These are phyloP conservation scores for Teratosphaeria viscida DNA, from an alignment of 2,329 filamentous ascomycete species.

Conservation along the genomic window DNA sequence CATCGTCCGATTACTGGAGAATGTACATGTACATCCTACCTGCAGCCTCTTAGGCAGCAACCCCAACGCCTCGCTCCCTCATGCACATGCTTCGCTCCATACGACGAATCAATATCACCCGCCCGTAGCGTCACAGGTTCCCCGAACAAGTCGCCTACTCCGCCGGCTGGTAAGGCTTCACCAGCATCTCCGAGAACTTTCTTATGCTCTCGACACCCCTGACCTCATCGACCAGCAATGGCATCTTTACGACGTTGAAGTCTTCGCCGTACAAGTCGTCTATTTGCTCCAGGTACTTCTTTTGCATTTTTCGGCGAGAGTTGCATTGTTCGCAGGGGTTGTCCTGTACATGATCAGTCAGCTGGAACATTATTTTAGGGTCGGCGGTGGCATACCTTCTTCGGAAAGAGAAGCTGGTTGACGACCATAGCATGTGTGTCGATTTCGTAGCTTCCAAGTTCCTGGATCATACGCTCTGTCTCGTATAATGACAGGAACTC, in stretches of 20 bases:
- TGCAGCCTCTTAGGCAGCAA: background rate
- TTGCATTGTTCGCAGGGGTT: constrained; percentile 93
- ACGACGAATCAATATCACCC: background rate
- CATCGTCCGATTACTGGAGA: background rate
- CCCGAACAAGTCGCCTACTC: constrained; percentile 5
- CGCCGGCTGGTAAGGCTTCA: constrained; percentile 64
- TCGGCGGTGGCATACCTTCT: constrained; percentile 33
- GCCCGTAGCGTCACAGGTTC: background rate
- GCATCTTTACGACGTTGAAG: constrained; percentile 99
- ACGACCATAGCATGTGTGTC: constrained; percentile 97
- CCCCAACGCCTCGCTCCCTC: background rate
- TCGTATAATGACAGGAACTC: constrained; percentile 96
- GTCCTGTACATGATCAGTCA: constrained; percentile 28
- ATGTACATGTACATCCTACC: background rate
- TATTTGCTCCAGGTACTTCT: constrained; percentile 98
- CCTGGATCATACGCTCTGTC: constrained; percentile 99
- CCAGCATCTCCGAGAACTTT: constrained; percentile 77
- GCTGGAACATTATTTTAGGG: background rate
- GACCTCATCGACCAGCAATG: constrained; percentile 87
- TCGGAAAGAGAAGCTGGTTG: constrained; percentile 92
- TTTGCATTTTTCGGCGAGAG: constrained; percentile 92
- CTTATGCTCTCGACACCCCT: constrained; percentile 88
- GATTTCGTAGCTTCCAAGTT: constrained; percentile 83
- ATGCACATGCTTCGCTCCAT: background rate
- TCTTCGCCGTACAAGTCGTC: constrained; percentile 93